These are phyloP conservation scores for Alopecurus myosuroides DNA, from an alignment of 176 grass and related monocot species.

Conservation along the genomic window DNA sequence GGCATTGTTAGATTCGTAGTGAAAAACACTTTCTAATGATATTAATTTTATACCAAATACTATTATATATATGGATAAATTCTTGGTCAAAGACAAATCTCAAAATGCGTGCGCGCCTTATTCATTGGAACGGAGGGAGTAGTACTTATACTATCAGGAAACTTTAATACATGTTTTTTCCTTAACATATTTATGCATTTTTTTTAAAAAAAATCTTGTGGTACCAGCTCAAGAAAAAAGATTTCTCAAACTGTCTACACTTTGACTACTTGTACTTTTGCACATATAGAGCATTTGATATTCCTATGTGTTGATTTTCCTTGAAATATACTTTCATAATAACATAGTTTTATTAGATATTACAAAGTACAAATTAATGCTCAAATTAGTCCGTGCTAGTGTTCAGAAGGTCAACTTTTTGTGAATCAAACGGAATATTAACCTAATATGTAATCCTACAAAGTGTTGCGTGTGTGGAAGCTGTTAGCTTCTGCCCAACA, in stretches of 20 bases:
- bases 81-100: too few species aligned
- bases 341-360: neutral
- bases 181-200: too few species aligned
- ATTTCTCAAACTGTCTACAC: neutral
- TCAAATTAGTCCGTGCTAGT: neutral
- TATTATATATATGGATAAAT: too few species aligned
- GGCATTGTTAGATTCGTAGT: too few species aligned
- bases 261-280: neutral
- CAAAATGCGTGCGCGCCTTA: too few species aligned
- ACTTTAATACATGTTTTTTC: too few species aligned
- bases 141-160: too few species aligned
- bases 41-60: too few species aligned
- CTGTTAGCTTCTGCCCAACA: conserved; percentile 2
- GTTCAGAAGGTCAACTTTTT: neutral
- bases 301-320: neutral
- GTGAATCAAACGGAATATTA: neutral
- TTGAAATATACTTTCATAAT: neutral
- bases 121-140: too few species aligned
- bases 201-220: too few species aligned
- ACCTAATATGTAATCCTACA: neutral
- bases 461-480: neutral
- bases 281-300: neutral
- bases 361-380: neutral
- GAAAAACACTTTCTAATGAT: too few species aligned
- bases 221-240: neutral